These are phyloP conservation scores for Elaeis guineensis DNA, from an alignment of 176 grass and related monocot genomes.

Conservation along the genomic window DNA sequence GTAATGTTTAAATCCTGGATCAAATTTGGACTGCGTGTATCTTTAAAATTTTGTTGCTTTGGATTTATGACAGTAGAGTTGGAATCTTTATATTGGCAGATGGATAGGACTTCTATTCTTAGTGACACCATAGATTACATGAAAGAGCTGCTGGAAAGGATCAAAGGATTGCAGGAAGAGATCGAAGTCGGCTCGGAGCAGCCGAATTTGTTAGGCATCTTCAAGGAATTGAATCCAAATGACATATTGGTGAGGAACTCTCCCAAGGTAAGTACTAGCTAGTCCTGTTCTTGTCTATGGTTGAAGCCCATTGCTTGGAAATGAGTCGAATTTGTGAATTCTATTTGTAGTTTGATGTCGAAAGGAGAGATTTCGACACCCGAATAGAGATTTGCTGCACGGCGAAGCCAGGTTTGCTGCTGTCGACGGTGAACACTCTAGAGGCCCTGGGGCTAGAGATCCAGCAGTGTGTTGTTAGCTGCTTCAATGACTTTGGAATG, in stretches of 20 bases:
- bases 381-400: conserved; percentile 88
- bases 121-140: conserved; percentile 98
- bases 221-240: conserved; percentile 54
- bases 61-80: not conserved
- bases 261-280: conserved; percentile 33
- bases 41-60: too few relatives aligned
- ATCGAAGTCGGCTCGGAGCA: conserved; percentile 25
- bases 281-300: too few relatives aligned
- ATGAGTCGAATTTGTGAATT: too few relatives aligned
- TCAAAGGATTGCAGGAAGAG: conserved; percentile 70
- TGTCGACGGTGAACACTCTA: conserved; percentile 78
- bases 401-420: conserved; percentile 71
- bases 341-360: conserved; percentile 60
- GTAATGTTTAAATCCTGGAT: conserved; percentile 2
- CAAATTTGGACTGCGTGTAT: too few relatives aligned
- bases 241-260: conserved; percentile 80
- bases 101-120: conserved; percentile 95
- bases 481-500: conserved; percentile 98
- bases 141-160: conserved; percentile 94
- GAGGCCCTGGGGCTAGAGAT: conserved; percentile 85
- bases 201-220: conserved; percentile 50
- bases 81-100: conserved; percentile 26
- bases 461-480: conserved; percentile 91
- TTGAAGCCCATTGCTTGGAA: too few relatives aligned
- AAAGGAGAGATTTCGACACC: conserved; percentile 63